Evolutionary conservation across 345 rosid genomes (phyloP).

Genomic region (Eucalyptus curtisii): DNA sequence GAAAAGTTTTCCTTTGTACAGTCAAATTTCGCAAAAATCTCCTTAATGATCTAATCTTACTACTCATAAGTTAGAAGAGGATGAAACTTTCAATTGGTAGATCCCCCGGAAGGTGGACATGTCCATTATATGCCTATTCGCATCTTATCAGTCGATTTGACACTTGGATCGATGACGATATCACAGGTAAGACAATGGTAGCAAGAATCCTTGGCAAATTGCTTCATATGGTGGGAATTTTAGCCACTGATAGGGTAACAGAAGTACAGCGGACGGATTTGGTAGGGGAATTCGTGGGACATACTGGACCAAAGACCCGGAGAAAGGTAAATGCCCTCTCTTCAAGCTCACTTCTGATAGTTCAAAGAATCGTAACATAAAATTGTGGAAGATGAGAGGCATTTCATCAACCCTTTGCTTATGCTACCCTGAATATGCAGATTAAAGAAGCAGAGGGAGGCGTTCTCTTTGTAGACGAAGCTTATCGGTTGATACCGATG

Average conservation of each 20-base stretch:
- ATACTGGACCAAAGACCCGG: conserved; percentile 96
- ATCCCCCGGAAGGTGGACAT: not conserved
- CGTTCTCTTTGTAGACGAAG: conserved; percentile 97
- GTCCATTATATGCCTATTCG: not conserved
- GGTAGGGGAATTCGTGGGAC: conserved; percentile 98
- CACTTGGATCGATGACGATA: not conserved
- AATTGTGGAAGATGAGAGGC: not conserved
- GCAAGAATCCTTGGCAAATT: conserved; percentile 91
- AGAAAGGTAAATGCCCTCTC: conserved; percentile 44
- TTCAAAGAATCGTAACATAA: not conserved
- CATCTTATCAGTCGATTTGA: not conserved
- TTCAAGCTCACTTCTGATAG: not conserved
- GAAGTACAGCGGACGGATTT: conserved; percentile 75
- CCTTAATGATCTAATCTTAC: not conserved
- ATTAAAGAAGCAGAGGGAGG: conserved; percentile 98
- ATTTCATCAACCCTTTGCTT: not conserved
- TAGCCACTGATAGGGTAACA: conserved; percentile 53
- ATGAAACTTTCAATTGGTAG: not conserved
- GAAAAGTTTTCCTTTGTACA: not conserved
- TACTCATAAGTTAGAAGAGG: not conserved
- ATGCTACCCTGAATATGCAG: conserved; percentile 15
- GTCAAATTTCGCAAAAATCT: not conserved
- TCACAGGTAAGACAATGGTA: conserved; percentile 93
- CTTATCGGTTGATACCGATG: conserved; percentile 85
- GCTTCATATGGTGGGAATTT: conserved; percentile 83